These are phyloP conservation scores for Gypsophila paniculata DNA, from an alignment of 179 eudicot species.

Conservation along the genomic window DNA sequence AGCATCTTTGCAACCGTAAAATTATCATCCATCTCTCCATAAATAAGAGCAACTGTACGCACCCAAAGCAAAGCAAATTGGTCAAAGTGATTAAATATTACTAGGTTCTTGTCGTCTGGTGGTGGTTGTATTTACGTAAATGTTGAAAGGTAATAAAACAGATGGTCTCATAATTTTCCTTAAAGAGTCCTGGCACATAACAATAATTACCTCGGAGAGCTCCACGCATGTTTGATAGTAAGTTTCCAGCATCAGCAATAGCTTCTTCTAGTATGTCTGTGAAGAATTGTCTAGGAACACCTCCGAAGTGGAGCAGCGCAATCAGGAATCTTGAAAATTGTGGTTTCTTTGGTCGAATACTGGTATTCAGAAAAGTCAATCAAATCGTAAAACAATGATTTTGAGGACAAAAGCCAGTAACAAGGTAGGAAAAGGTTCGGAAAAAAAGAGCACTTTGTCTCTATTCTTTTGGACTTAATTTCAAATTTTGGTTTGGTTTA, in stretches of 20 bases:
- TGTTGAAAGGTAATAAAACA: background rate
- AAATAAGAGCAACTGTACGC: slow-evolving; percentile 49
- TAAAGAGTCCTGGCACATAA: background rate
- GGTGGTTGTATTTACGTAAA: background rate
- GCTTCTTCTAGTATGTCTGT: slow-evolving; percentile 38
- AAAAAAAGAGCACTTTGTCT: too few relatives aligned
- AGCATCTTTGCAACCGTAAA: slow-evolving; percentile 48
- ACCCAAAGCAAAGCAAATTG: too few relatives aligned
- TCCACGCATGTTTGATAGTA: slow-evolving; percentile 23
- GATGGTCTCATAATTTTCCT: slow-evolving; percentile 10
- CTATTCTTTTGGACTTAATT: too few relatives aligned
- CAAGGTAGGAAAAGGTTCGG: background rate
- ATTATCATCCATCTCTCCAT: slow-evolving; percentile 44
- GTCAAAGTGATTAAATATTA: background rate
- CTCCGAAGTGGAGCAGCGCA: slow-evolving; percentile 71
- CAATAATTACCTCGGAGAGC: slow-evolving; percentile 23
- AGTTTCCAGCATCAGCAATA: slow-evolving; percentile 38
- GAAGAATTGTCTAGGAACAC: slow-evolving; percentile 62
- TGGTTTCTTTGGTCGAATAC: slow-evolving; percentile 54
- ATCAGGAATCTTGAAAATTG: slow-evolving; percentile 63
- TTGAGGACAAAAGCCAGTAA: background rate
- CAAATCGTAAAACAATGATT: background rate
- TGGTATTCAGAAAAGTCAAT: slow-evolving; percentile 23
- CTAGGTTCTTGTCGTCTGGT: too few relatives aligned
- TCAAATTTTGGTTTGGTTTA: too few relatives aligned